Evolutionary conservation across 2,329 filamentous ascomycete species (phyloP).

Genomic region (Exophiala bonariae): DNA sequence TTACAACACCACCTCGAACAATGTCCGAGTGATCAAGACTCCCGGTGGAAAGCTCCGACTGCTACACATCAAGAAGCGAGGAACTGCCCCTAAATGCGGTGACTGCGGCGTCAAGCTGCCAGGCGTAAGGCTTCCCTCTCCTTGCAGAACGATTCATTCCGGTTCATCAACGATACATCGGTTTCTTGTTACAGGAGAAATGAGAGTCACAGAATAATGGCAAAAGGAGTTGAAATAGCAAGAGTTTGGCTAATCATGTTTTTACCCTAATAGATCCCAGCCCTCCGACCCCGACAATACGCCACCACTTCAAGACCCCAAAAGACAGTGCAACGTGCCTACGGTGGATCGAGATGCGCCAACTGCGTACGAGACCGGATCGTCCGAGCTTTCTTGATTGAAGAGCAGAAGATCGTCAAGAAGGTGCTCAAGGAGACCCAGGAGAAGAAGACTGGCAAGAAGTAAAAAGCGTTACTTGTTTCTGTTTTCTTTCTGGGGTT

Average conservation of each 20-base stretch:
- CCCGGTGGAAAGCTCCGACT: constrained; percentile 93
- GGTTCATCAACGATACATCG: too few relatives aligned
- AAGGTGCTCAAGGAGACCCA: constrained; percentile 99
- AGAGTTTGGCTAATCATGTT: constrained; percentile 2
- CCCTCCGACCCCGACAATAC: constrained; percentile 98
- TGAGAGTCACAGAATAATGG: too few relatives aligned
- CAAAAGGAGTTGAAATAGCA: too few relatives aligned
- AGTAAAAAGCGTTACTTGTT: constrained; percentile 39
- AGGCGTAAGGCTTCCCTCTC: constrained; percentile 71
- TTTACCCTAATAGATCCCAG: constrained; percentile 67
- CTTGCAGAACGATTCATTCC: background rate
- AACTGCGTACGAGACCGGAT: constrained; percentile 98
- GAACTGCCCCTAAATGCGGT: constrained; percentile 97
- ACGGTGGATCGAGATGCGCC: constrained; percentile 97
- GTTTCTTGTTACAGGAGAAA: too few relatives aligned
- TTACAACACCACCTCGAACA: constrained; percentile 99
- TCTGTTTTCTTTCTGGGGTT: too few relatives aligned
- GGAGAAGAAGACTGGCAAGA: constrained; percentile 69
- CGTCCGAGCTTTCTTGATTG: constrained; percentile 97
- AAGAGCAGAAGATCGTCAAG: constrained; percentile 99
- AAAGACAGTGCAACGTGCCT: constrained; percentile 99
- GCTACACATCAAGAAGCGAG: constrained; percentile 99
- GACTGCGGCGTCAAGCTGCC: constrained; percentile 98
- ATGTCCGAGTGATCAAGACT: constrained; percentile 92
- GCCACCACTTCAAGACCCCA: constrained; percentile 94